Evolutionary conservation across 371 early-diverging fungal species (phyloP).

Genomic region (Apophysomyces ossiformis): DNA sequence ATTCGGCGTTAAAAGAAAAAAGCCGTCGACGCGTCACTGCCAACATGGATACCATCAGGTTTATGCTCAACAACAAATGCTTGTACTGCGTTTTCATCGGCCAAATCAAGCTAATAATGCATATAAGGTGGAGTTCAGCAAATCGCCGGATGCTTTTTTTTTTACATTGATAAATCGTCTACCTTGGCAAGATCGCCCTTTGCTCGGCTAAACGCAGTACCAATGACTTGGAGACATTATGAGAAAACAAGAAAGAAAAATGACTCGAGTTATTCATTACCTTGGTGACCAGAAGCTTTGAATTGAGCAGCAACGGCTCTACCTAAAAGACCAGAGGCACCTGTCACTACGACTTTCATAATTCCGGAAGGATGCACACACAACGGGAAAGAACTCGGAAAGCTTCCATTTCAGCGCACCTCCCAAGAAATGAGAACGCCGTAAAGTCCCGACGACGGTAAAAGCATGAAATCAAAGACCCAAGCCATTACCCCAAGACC

Average conservation of each 20-base stretch:
- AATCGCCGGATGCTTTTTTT: background rate
- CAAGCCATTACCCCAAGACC: too few relatives aligned
- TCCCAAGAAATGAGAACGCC: too few relatives aligned
- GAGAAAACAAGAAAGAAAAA: background rate
- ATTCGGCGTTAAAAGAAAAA: background rate
- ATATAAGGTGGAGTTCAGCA: background rate
- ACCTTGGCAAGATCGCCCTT: conserved; percentile 62
- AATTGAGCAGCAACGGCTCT: conserved; percentile 69
- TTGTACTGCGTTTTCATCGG: conserved; percentile 55
- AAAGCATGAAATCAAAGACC: too few relatives aligned
- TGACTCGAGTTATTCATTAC: conserved; percentile 28
- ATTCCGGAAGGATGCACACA: background rate
- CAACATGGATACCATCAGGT: conserved; percentile 57
- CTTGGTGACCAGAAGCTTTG: conserved; percentile 53
- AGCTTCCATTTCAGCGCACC: background rate
- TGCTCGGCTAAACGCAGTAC: conserved; percentile 74
- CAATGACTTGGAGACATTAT: conserved; percentile 53
- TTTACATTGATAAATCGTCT: conserved; percentile 6
- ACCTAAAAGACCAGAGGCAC: conserved; percentile 86
- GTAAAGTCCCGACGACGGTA: too few relatives aligned
- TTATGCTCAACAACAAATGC: conserved; percentile 58
- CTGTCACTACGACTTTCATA: conserved; percentile 74
- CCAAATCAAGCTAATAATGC: conserved; percentile 66
- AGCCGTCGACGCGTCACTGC: background rate
- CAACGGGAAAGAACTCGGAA: background rate